phyloP scores from a whole-genome alignment of 805 yeast species.

The Saccharomycopsis sp. region DNA sequence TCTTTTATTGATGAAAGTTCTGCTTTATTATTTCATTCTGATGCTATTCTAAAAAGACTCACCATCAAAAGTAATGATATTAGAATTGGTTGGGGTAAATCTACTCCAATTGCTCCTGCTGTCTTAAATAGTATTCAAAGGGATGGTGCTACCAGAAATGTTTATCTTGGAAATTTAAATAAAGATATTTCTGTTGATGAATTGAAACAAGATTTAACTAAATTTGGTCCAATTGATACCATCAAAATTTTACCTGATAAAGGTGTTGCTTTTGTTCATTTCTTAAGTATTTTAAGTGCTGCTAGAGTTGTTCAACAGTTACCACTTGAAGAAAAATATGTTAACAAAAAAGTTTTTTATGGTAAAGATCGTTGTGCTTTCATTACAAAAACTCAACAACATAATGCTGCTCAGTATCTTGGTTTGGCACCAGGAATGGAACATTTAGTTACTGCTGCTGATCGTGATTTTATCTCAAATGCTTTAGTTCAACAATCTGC shows the following conservation, averaged over 20 bases:
- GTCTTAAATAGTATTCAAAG: constrained; percentile 68
- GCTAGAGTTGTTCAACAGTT: constrained; percentile 72
- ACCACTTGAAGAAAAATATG: constrained; percentile 57
- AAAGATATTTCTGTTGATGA: constrained; percentile 58
- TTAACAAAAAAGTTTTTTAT: constrained; percentile 70
- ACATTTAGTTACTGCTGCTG: constrained; percentile 62
- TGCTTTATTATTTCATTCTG: constrained; percentile 87
- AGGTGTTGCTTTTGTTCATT: constrained; percentile 86
- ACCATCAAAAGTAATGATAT: constrained; percentile 73
- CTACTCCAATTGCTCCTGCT: constrained; percentile 61
- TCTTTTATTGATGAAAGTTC: constrained; percentile 83
- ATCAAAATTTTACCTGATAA: constrained; percentile 70
- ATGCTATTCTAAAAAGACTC: constrained; percentile 76
- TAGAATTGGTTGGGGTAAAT: constrained; percentile 89
- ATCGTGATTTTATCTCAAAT: constrained; percentile 46
- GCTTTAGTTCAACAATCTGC: constrained; percentile 88
- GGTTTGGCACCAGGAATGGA: constrained; percentile 88
- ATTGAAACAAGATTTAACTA: constrained; percentile 51
- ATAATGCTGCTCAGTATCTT: constrained; percentile 89
- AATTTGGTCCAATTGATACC: constrained; percentile 78
- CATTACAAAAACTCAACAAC: constrained; percentile 91
- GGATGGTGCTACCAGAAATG: constrained; percentile 90
- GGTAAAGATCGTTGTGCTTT: constrained; percentile 95
- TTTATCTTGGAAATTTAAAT: constrained; percentile 73
- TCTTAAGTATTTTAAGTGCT: constrained; percentile 78